Base-by-base conservation (phyloP, 2,329 filamentous ascomycete species). In the Dothidotthia symphoricarpi region DNA sequence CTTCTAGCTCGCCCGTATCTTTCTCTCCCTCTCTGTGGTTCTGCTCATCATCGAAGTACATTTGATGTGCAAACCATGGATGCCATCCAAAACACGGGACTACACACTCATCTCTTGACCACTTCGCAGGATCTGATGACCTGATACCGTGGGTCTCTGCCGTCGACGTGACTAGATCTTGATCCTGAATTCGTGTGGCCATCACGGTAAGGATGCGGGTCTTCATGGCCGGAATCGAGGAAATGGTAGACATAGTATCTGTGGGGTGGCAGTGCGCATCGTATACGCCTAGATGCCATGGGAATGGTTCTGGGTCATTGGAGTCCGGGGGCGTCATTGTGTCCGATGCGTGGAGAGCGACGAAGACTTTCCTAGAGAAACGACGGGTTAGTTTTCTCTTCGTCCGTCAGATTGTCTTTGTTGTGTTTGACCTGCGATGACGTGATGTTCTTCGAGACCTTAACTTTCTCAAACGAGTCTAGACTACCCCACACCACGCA, bases 261-360 rank as follows among this genome's bases (percentile, higher is more conserved):
- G 86, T 91, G 3, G 86, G 86, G 61, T 93, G 87, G 65, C 87
- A 91, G 70, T 93, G 87, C 15, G 87, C 85, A 61, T 93, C 87
- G 59, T 76, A 86, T 43, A 88, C 73, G 32, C 82, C 83, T 22
- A 83, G 66, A 39, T 83, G 74, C 85, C 85, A 89, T 10, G 85
- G 85, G 15, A 83, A 80, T 0, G 46, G 12, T 3, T 3, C 37
- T 14, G 25, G 5, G 11, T 22, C 19, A 9, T 5, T 22, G 19
- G 19, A 22, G 5, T 22, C 19, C 12, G 4, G 5, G 11, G 26
- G 12, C 26, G 12, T 25, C 24, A n/a, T 8, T 22, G 19, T 22
- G 5, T 22, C 5, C 19, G 19, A 25, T 8, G 24, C 24, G n/a
- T 25, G 24, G 24, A 8, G n/a, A n/a, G n/a, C n/a, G n/a, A n/a